phyloP scores from a whole-genome alignment of 2,329 filamentous ascomycete genomes.

The Colletotrichum somersetense region DNA sequence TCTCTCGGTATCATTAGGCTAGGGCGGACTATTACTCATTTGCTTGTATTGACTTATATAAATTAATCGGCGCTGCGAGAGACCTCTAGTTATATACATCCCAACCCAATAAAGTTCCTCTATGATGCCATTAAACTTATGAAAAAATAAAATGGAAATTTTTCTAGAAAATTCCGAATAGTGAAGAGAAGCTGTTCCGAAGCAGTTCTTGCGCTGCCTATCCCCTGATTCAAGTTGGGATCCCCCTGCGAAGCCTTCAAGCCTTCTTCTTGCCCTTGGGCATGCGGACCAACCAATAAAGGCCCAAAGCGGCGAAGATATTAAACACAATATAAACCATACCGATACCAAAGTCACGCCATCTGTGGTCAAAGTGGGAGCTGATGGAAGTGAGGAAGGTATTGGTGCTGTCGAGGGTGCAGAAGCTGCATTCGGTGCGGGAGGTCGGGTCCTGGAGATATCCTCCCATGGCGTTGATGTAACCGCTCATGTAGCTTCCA shows the following conservation, averaged over 20 bases:
- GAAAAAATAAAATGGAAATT: not conserved
- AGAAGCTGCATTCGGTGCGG: slow-evolving; percentile 60
- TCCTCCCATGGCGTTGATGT: slow-evolving; percentile 60
- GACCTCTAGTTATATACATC: slow-evolving; percentile 1
- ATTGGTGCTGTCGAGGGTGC: slow-evolving; percentile 53
- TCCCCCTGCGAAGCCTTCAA: not conserved
- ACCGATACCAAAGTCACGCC: slow-evolving; percentile 68
- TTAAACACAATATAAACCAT: slow-evolving; percentile 67
- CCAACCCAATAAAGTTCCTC: not conserved
- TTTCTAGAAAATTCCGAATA: not conserved
- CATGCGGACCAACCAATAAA: slow-evolving; percentile 61
- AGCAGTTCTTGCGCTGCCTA: not conserved
- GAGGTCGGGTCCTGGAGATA: slow-evolving; percentile 58
- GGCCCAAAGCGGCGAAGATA: slow-evolving; percentile 57
- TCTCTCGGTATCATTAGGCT: not conserved
- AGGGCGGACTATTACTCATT: not conserved
- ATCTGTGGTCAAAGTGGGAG: slow-evolving; percentile 61
- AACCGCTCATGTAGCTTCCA: slow-evolving; percentile 60
- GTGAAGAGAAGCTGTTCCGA: not conserved
- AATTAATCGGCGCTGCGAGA: not conserved
- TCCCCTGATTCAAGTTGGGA: not conserved
- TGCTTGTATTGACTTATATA: not conserved
- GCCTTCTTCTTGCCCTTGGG: slow-evolving; percentile 45
- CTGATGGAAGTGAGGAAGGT: slow-evolving; percentile 54
- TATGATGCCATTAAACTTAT: slow-evolving; percentile 8